These are phyloP conservation scores for Candida mattraensis DNA, from an alignment of 805 yeast species.

Conservation along the genomic window DNA sequence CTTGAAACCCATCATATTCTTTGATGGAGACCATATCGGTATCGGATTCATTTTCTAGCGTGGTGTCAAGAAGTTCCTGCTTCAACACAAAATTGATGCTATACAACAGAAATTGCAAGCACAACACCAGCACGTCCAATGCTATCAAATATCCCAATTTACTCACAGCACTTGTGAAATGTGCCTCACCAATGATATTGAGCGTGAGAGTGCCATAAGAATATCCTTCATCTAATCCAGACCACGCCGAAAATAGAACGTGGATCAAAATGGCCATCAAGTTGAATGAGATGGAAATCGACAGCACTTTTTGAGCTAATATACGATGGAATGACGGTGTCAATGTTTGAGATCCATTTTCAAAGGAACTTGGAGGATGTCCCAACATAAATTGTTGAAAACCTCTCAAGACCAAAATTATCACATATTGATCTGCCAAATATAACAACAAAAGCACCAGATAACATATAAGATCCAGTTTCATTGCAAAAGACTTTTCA, in stretches of 20 bases:
- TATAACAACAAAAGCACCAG: conserved; percentile 39
- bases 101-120: conserved; percentile 31
- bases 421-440: conserved; percentile 41
- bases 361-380: conserved; percentile 41
- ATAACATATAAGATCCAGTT: conserved; percentile 38
- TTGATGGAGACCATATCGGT: conserved; percentile 13
- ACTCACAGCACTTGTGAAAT: conserved; percentile 27
- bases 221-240: conserved; percentile 24
- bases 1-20: conserved; percentile 46
- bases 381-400: conserved; percentile 39
- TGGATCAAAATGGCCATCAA: conserved; percentile 34
- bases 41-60: conserved; percentile 13
- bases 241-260: conserved; percentile 34
- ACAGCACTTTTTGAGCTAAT: conserved; percentile 33
- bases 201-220: conserved; percentile 40
- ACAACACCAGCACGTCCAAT: conserved; percentile 33
- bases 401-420: conserved; percentile 34
- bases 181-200: conserved; percentile 48
- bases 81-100: conserved; percentile 32
- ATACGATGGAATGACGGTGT: conserved; percentile 23
- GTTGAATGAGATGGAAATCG: conserved; percentile 26
- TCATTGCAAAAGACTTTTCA: conserved; percentile 35
- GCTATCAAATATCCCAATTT: conserved; percentile 27
- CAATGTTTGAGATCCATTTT: conserved; percentile 22
- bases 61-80: conserved; percentile 30